A percentile compares a stretch with the other conserved stretches of the same genome.
phyloP scores from a whole-genome alignment of 2,329 filamentous ascomycete species.

The Dothideomycetes sp. region DNA sequence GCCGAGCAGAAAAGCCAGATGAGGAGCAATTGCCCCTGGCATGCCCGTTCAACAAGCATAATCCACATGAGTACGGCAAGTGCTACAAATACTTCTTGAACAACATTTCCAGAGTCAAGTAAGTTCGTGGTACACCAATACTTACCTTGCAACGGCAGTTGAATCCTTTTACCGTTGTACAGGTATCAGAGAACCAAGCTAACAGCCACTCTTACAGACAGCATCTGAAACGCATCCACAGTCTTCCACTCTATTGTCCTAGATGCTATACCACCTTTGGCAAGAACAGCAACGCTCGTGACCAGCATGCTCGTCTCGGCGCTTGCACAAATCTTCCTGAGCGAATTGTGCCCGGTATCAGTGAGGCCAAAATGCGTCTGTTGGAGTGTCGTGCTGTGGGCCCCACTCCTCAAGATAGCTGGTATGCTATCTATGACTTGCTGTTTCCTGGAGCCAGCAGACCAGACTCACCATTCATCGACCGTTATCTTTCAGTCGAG shows the following conservation, averaged over 20 bases:
- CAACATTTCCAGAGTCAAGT: conserved; percentile 8
- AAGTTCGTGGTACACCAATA: neutral
- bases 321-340: neutral
- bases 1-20: neutral
- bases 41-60: conserved; percentile 6
- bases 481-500: too few relatives aligned
- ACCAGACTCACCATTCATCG: conserved; percentile 6
- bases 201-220: neutral
- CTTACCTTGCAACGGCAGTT: neutral
- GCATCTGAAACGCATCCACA: conserved; percentile 8
- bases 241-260: conserved; percentile 3
- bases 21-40: conserved; percentile 1
- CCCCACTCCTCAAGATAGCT: conserved; percentile 1
- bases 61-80: conserved; percentile 7
- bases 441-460: conserved; percentile 1
- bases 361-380: conserved; percentile 1
- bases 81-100: conserved; percentile 7
- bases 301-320: conserved; percentile 1
- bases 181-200: too few relatives aligned
- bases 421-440: conserved; percentile 6
- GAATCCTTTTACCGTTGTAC: neutral
- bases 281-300: conserved; percentile 3
- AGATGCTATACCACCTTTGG: conserved; percentile 8
- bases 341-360: conserved; percentile 2
- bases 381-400: conserved; percentile 3